Conservation (phyloP, 192 early-diverging fungal genomes). For the Coemansia sp. region DNA sequence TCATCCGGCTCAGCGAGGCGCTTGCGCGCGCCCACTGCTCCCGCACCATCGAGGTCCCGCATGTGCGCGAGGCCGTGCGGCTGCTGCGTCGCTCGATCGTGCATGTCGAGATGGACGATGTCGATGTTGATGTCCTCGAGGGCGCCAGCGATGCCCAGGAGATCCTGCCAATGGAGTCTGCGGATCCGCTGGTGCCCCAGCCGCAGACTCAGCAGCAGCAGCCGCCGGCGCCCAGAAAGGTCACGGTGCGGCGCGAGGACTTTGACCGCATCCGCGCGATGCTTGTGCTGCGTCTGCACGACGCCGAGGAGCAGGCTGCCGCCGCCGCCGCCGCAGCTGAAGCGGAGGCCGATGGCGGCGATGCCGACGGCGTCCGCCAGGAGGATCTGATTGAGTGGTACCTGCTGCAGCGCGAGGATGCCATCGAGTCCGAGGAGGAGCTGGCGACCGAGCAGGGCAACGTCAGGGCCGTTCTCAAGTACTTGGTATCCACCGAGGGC, state of each 20-base stretch:
- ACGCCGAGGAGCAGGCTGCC: constrained; percentile 22
- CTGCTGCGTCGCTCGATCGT: constrained; percentile 90
- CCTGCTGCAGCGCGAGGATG: constrained; percentile 65
- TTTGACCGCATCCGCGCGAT: constrained; percentile 59
- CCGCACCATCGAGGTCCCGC: constrained; percentile 64
- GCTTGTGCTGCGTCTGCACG: constrained; percentile 53
- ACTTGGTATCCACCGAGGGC: constrained; percentile 65
- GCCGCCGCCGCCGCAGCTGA: not conserved
- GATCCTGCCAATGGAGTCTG: constrained; percentile 10
- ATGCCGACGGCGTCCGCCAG: constrained; percentile 54
- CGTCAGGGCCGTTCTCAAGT: constrained; percentile 66
- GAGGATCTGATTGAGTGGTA: constrained; percentile 71
- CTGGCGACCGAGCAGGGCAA: constrained; percentile 61
- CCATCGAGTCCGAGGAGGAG: constrained; percentile 63
- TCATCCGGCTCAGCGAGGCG: constrained; percentile 95
- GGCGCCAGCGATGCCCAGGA: constrained; percentile 21
- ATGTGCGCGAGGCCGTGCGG: constrained; percentile 82
- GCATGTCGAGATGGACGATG: constrained; percentile 74
- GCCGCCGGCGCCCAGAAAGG: constrained; percentile 16
- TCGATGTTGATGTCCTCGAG: constrained; percentile 61
- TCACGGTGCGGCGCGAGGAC: constrained; percentile 65
- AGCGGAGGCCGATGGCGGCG: not conserved
- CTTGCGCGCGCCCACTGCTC: constrained; percentile 84
- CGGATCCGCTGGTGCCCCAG: constrained; percentile 27
- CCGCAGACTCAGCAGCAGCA: not conserved